Evolutionary conservation across 1,284 basidiomycete species (phyloP).

Genomic region (Stereum hirsutum): DNA sequence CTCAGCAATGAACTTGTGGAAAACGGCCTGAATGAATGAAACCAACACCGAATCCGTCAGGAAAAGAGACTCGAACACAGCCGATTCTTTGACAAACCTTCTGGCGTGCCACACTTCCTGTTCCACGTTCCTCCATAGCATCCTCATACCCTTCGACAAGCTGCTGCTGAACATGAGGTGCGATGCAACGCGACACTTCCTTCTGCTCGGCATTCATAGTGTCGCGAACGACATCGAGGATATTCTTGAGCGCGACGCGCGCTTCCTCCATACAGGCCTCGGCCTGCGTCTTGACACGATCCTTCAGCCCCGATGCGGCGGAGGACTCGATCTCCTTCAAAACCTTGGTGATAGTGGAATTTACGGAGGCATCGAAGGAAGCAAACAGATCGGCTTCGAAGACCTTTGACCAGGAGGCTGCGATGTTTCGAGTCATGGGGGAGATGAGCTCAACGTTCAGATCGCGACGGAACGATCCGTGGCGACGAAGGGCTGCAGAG

Average conservation of each 20-base stretch:
- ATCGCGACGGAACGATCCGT: constrained; percentile 45
- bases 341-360: constrained; percentile 29
- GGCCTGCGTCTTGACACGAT: constrained; percentile 39
- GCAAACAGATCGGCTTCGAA: constrained; percentile 53
- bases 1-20: constrained; percentile 33
- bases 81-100: constrained; percentile 44
- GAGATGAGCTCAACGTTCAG: constrained; percentile 48
- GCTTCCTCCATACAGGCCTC: constrained; percentile 44
- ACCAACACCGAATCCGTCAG: neutral
- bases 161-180: constrained; percentile 44
- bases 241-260: constrained; percentile 37
- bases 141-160: constrained; percentile 39
- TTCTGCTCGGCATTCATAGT: constrained; percentile 47
- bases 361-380: constrained; percentile 31
- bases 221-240: constrained; percentile 37
- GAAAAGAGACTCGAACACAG: neutral
- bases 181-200: constrained; percentile 46
- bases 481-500: constrained; percentile 37
- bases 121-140: constrained; percentile 44
- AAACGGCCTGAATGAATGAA: constrained; percentile 27
- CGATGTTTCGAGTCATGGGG: constrained; percentile 52
- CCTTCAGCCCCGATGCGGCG: constrained; percentile 40
- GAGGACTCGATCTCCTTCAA: constrained; percentile 40
- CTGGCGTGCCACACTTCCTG: constrained; percentile 49
- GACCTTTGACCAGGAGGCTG: constrained; percentile 45